Evolutionary conservation across 805 yeast species (phyloP), one percentile per base, ranked within the genome.

Genomic region (Teunomyces funiuensis): DNA sequence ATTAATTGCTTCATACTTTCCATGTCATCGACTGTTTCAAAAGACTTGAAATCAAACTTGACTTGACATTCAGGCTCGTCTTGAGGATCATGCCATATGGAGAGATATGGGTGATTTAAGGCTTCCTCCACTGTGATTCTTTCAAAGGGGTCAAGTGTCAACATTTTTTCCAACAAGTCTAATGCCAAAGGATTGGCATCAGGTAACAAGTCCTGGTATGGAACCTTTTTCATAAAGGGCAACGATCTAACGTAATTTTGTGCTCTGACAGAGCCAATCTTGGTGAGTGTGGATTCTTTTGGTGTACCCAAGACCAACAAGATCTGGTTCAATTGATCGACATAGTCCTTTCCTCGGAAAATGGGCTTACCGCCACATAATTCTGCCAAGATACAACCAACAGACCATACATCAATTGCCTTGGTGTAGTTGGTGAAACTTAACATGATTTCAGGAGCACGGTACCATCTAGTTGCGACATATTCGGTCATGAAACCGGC

Each of bases 381-480:
- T 60, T 93, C 99, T 1, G 98, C 99, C 41, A 93, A 69, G 44
- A 93, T 90, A 67, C 99, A 93, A 2, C 99, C 99, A 15, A 93
- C 95, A 0, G 97, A 88, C 99, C 99, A 93, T 43, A 93, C 77
- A 63, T 93, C 99, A 45, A 93, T 91, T 17, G 99, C 97, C 66
- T 88, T 90, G 5, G 98, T 87, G 63, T 91, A 91, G 44, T 90
- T 88, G 61, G 93, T 95, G 69, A 87, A 88, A 49, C 95, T 84
- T 41, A 93, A 73, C 89, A 93, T 91, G 64, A 93, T 89, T 59
- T 93, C 99, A 0, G 99, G 99, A 3, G 99, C 99, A 52, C 99
- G 74, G 65, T 93, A 93, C 99, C 99, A 93, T 61, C 99, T 77
- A 1, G 99, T 93, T 23, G 99, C 98, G 19, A 93, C 99, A 60